Base-by-base conservation (phyloP, 2,329 filamentous ascomycete genomes). In the Helminthosporium solani region DNA sequence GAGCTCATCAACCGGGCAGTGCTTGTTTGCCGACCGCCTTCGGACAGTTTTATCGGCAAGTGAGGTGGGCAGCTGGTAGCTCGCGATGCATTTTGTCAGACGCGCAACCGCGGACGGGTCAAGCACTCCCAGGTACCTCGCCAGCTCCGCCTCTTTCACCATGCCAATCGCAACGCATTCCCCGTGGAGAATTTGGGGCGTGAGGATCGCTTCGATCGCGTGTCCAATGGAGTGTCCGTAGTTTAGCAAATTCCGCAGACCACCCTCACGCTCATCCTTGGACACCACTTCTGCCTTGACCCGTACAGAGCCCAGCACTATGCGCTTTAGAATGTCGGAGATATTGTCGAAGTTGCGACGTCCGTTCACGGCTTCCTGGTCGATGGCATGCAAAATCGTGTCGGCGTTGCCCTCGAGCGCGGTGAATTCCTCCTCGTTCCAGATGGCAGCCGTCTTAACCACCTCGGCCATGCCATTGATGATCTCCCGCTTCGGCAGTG, bases 401-500 rank as follows among this genome's bases (percentile, higher is more conserved):
- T 85, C 75, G 1, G 91, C 90, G 60, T 94, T 89, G 56, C 87
- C 78, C 68, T 99, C 94, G 15, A 99, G 77, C 11, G 86, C 75
- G 34, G 85, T 80, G 67, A 99, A 99, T 64, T 96, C 92, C 8
- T 78, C 73, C 70, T 95, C 90, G 62, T 95, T 84, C 83, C 92
- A 96, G 60, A 99, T 97, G 43, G 94, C 94, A 2, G 94, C 94
- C 3, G 94, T 99, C 81, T 96, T 96, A 68, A 96, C 81, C 23
- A 99, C 92, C 75, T 99, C 94, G 20, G 92, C 94, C 92, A 99
- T 96, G 50, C 94, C 94, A 69, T 99, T 99, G 72, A 96, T 90
- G 65, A 99, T 92, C 72, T 99, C 92, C 56, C 94, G 81, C 54
- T 86, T 85, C 1, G 92, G 91, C 16, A 99, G 77, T 1, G 90